Evolutionary conservation across 2,329 filamentous ascomycete species (phyloP).

Genomic region (Metarhizium brunneum): DNA sequence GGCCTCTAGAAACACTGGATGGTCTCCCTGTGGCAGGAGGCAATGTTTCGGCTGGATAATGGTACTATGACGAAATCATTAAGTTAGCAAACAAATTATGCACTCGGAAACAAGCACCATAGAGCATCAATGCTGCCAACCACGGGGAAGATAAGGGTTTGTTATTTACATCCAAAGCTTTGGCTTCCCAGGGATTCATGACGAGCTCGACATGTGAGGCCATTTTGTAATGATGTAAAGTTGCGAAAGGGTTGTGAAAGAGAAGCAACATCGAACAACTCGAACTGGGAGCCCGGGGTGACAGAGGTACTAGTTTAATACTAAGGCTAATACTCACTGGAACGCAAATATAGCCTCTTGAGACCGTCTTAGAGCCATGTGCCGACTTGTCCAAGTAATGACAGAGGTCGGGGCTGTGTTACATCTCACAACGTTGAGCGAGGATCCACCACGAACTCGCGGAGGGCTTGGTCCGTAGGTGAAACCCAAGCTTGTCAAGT

Average conservation of each 20-base stretch:
- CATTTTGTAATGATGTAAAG: background rate
- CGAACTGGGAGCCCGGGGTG: too few species aligned
- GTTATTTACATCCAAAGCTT: slow-evolving; percentile 23
- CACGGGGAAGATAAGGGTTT: background rate
- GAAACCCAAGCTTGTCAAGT: background rate
- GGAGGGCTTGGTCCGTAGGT: background rate
- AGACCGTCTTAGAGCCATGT: background rate
- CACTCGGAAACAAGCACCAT: background rate
- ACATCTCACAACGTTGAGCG: background rate
- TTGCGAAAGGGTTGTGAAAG: background rate
- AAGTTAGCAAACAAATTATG: background rate
- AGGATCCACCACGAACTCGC: background rate
- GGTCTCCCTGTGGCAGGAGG: background rate
- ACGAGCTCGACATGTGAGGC: slow-evolving; percentile 1
- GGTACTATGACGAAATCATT: slow-evolving; percentile 7
- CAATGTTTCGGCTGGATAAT: slow-evolving; percentile 8
- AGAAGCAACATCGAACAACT: background rate
- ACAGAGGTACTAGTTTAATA: background rate
- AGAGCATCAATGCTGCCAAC: background rate
- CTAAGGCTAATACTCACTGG: background rate
- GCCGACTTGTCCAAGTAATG: background rate
- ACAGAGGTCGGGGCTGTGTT: background rate
- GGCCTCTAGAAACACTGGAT: slow-evolving; percentile 1
- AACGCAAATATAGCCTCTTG: background rate
- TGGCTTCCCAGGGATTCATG: slow-evolving; percentile 26